Percentiles rank a stretch among this genome's conserved stretches.
phyloP scores from a whole-genome alignment of 768 basidiomycete species.

The Panellus pusillus region DNA sequence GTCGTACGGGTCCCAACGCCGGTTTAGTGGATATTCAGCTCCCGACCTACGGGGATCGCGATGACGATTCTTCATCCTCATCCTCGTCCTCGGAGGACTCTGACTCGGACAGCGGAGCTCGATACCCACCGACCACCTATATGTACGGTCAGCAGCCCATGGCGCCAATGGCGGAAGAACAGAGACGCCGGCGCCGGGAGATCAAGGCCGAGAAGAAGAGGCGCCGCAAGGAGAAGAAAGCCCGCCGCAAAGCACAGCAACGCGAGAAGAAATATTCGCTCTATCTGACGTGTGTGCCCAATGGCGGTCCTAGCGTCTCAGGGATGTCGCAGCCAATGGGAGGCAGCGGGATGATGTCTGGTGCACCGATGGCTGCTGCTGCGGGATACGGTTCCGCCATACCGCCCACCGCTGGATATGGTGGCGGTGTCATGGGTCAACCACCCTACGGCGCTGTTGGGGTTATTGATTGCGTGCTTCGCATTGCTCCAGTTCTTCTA shows the following conservation, averaged over 20 bases:
- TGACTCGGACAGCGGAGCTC: slow-evolving; percentile 43
- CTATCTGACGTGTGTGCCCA: slow-evolving; percentile 54
- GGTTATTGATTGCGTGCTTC: slow-evolving; percentile 1
- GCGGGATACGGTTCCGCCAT: no score
- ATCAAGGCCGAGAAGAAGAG: slow-evolving; percentile 60
- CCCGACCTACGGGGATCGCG: slow-evolving; percentile 46
- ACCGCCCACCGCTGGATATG: no score
- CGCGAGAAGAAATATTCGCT: slow-evolving; percentile 63
- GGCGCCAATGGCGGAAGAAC: slow-evolving; percentile 43
- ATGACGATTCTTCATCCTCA: slow-evolving; percentile 37
- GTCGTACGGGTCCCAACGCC: slow-evolving; percentile 63
- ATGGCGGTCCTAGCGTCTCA: slow-evolving; percentile 21
- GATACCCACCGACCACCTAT: slow-evolving; percentile 30
- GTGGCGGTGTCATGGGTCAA: not conserved
- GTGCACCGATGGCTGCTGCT: not conserved
- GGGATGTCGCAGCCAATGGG: slow-evolving; percentile 4
- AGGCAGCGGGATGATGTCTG: slow-evolving; percentile 11
- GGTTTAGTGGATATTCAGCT: slow-evolving; percentile 58
- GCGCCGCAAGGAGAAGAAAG: slow-evolving; percentile 64
- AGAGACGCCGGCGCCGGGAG: slow-evolving; percentile 53
- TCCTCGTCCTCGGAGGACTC: slow-evolving; percentile 43
- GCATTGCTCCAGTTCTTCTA: no score
- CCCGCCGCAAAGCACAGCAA: slow-evolving; percentile 56
- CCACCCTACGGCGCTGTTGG: slow-evolving; percentile 9
- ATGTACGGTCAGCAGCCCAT: slow-evolving; percentile 39